These are phyloP conservation scores for Penicillium sp. DNA, from an alignment of 2,329 filamentous ascomycete species.

Conservation along the genomic window DNA sequence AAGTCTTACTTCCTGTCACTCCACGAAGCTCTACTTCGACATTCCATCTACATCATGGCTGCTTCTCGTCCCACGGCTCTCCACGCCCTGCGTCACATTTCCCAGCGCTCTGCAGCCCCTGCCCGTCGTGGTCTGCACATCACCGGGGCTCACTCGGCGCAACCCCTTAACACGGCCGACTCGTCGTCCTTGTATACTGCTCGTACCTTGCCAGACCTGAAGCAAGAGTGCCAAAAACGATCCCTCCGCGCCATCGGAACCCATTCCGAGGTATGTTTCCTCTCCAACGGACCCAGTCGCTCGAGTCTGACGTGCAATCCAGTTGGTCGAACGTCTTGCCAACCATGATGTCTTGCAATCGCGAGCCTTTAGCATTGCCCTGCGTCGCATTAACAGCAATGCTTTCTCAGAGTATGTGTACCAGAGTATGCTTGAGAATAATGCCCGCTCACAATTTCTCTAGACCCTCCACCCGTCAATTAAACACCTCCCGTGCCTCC, in stretches of 20 bases:
- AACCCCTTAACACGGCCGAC: slow-evolving; percentile 47
- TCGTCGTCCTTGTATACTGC: slow-evolving; percentile 48
- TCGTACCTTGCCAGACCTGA: slow-evolving; percentile 48
- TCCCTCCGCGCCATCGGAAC: slow-evolving; percentile 44
- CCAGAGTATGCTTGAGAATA: not conserved
- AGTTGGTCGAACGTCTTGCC: slow-evolving; percentile 50
- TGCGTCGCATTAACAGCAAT: slow-evolving; percentile 44
- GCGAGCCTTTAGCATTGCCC: slow-evolving; percentile 51
- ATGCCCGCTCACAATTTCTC: slow-evolving; percentile 4
- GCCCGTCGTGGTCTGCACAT: slow-evolving; percentile 52
- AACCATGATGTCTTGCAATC: slow-evolving; percentile 50
- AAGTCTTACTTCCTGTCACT: no score
- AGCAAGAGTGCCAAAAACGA: slow-evolving; percentile 47
- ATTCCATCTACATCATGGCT: slow-evolving; percentile 33
- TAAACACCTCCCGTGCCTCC: slow-evolving; percentile 56
- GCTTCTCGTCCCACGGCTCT: slow-evolving; percentile 43
- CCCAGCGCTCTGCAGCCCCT: slow-evolving; percentile 31
- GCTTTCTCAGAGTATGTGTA: slow-evolving; percentile 36
- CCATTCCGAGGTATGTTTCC: slow-evolving; percentile 45
- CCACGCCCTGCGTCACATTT: slow-evolving; percentile 42
- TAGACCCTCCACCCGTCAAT: slow-evolving; percentile 48
- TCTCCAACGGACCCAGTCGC: not conserved
- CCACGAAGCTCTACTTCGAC: not conserved
- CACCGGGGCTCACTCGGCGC: slow-evolving; percentile 54
- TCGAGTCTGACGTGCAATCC: slow-evolving; percentile 5